Evolutionary conservation across 2,329 filamentous ascomycete genomes (phyloP).

Genomic region (Ceratocystiopsis minuta): DNA sequence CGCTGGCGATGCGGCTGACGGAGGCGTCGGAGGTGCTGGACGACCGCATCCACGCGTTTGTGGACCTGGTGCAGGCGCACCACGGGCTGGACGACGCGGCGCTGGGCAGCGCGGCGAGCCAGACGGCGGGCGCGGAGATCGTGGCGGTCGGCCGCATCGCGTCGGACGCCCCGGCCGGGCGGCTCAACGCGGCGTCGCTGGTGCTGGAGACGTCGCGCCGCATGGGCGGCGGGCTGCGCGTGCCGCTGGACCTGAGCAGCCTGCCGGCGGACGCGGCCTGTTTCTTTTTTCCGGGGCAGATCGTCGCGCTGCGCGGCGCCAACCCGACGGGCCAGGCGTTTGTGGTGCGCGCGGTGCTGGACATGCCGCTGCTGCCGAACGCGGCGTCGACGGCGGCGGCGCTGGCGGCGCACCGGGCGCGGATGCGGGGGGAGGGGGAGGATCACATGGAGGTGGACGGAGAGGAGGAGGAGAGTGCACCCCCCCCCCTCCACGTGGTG

Average conservation of each 20-base stretch:
- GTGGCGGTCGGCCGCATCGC: constrained; percentile 84
- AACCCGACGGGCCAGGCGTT: constrained; percentile 80
- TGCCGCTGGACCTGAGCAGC: constrained; percentile 59
- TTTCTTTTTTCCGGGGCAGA: constrained; percentile 77
- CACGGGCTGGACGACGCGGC: constrained; percentile 59
- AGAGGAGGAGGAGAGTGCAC: constrained; percentile 15
- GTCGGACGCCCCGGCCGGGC: constrained; percentile 71
- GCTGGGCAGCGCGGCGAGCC: constrained; percentile 73
- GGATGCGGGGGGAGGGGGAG: constrained; percentile 35
- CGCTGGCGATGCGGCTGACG: constrained; percentile 84
- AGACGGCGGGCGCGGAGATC: constrained; percentile 62
- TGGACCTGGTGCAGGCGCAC: constrained; percentile 51
- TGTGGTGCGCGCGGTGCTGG: constrained; percentile 56
- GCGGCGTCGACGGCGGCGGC: constrained; percentile 51
- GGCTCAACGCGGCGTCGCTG: constrained; percentile 67
- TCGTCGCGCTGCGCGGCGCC: constrained; percentile 70
- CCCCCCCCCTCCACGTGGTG: constrained; percentile 56
- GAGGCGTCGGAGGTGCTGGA: constrained; percentile 88
- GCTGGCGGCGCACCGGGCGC: constrained; percentile 50
- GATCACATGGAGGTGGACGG: constrained; percentile 39
- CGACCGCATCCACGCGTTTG: constrained; percentile 85
- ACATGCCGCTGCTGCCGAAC: constrained; percentile 54
- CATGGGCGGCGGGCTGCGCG: constrained; percentile 63
- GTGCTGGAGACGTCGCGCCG: constrained; percentile 77
- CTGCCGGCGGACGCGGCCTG: constrained; percentile 21